Conservation (phyloP, 768 basidiomycete species). For the Leccinum boreale region DNA sequence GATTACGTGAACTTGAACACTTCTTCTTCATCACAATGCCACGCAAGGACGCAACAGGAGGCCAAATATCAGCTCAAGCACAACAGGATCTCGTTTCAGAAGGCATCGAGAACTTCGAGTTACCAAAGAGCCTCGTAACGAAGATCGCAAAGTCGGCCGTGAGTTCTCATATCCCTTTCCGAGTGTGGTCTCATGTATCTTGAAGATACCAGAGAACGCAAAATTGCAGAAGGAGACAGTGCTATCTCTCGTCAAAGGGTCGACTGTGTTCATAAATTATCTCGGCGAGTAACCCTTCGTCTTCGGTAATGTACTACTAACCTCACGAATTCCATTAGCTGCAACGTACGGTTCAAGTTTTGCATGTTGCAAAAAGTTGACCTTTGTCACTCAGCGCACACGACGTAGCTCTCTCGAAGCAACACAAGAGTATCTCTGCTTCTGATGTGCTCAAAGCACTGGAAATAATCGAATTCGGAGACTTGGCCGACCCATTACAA, state of each 20-base stretch:
- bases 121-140: constrained; percentile 79
- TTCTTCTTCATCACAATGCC: constrained; percentile 46
- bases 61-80: constrained; percentile 62
- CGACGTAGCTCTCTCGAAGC: constrained; percentile 79
- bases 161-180: constrained; percentile 25
- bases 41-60: constrained; percentile 57
- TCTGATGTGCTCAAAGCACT: constrained; percentile 88
- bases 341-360: constrained; percentile 38
- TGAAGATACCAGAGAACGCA: constrained; percentile 75
- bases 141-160: constrained; percentile 86
- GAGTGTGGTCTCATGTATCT: neutral
- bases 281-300: constrained; percentile 54
- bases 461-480: constrained; percentile 73
- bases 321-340: constrained; percentile 29
- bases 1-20: neutral
- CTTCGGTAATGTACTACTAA: neutral
- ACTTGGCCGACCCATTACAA: constrained; percentile 61
- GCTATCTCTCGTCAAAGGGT: constrained; percentile 78
- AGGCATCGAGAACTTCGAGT: constrained; percentile 86
- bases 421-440: constrained; percentile 86
- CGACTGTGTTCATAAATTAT: constrained; percentile 95
- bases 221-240: constrained; percentile 92
- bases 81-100: constrained; percentile 80
- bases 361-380: constrained; percentile 2
- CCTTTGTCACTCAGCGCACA: constrained; percentile 57